These are phyloP conservation scores for Phytophthora pluvialis DNA, from an alignment of 352 stramenopile genomes.

Conservation along the genomic window DNA sequence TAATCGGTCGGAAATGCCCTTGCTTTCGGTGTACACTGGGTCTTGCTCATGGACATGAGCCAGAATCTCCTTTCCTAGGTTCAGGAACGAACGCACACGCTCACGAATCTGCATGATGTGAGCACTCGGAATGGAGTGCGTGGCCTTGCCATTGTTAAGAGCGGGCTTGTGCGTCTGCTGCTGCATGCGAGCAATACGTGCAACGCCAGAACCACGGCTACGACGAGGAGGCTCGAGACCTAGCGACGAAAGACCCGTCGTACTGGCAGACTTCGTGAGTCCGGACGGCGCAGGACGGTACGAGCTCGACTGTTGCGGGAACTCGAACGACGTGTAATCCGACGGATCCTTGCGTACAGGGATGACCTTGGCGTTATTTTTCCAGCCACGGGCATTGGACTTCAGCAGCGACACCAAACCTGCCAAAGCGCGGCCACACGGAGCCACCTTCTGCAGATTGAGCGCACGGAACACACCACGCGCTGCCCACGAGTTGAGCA, in stretches of 20 bases:
- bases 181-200: slow-evolving; percentile 80
- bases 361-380: slow-evolving; percentile 83
- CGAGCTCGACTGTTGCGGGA: slow-evolving; percentile 60
- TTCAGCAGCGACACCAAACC: slow-evolving; percentile 78
- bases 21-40: slow-evolving; percentile 83
- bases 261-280: slow-evolving; percentile 90
- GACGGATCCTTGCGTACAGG: slow-evolving; percentile 83
- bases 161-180: slow-evolving; percentile 77
- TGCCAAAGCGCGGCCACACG: slow-evolving; percentile 70
- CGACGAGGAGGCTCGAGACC: slow-evolving; percentile 76
- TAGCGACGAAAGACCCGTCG: slow-evolving; percentile 80
- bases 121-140: slow-evolving; percentile 77
- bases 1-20: slow-evolving; percentile 94
- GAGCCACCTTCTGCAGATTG: slow-evolving; percentile 71
- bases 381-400: slow-evolving; percentile 70
- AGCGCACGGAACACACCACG: slow-evolving; percentile 83
- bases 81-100: slow-evolving; percentile 94
- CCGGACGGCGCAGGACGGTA: slow-evolving; percentile 50
- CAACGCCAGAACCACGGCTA: slow-evolving; percentile 82
- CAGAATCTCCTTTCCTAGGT: slow-evolving; percentile 91
- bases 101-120: slow-evolving; percentile 95
- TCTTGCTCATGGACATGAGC: slow-evolving; percentile 80
- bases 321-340: slow-evolving; percentile 88
- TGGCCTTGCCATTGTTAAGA: slow-evolving; percentile 54
- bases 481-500: slow-evolving; percentile 80